Percentiles rank a stretch among this genome's conserved stretches.
Conservation (phyloP, 139 green algal genomes). For the Chlamydomonas schloesseri region DNA sequence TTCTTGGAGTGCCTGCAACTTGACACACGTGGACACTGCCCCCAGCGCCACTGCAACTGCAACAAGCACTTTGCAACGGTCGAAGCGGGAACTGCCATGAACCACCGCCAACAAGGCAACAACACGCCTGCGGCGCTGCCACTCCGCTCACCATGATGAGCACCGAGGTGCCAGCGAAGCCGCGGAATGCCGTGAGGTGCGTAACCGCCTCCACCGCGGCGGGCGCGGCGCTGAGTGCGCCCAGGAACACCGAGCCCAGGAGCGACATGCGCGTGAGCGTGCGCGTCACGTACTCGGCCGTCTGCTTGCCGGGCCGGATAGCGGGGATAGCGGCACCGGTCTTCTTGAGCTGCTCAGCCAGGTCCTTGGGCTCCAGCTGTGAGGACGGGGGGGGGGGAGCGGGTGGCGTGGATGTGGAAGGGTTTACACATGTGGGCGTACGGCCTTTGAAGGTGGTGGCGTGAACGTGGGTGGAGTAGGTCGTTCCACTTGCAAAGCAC, state of each 20-base stretch:
- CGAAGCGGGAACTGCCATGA: too few relatives aligned
- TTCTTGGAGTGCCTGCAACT: too few relatives aligned
- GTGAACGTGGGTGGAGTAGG: too few relatives aligned
- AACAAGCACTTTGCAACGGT: too few relatives aligned
- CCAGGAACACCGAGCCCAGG: slow-evolving; percentile 95
- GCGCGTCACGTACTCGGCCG: slow-evolving; percentile 92
- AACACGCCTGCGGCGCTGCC: too few relatives aligned
- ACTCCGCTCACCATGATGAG: slow-evolving; percentile 91
- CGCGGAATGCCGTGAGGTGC: slow-evolving; percentile 90
- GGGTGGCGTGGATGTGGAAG: not conserved
- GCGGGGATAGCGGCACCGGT: slow-evolving; percentile 90
- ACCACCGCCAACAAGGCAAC: too few relatives aligned
- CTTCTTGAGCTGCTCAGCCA: slow-evolving; percentile 97
- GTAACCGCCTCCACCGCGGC: slow-evolving; percentile 89
- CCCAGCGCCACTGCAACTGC: too few relatives aligned
- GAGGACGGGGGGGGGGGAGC: slow-evolving; percentile 12
- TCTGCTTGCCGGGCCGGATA: slow-evolving; percentile 90
- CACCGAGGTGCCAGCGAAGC: slow-evolving; percentile 97
- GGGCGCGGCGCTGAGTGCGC: slow-evolving; percentile 86
- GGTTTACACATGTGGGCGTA: too few relatives aligned
- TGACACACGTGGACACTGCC: too few relatives aligned
- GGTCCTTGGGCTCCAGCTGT: slow-evolving; percentile 97
- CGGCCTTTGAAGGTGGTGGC: not conserved
- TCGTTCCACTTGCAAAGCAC: too few relatives aligned
- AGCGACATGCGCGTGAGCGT: slow-evolving; percentile 94